These are phyloP conservation scores for Lepidopterella palustris DNA, from an alignment of 495 filamentous ascomycete genomes.

Conservation along the genomic window DNA sequence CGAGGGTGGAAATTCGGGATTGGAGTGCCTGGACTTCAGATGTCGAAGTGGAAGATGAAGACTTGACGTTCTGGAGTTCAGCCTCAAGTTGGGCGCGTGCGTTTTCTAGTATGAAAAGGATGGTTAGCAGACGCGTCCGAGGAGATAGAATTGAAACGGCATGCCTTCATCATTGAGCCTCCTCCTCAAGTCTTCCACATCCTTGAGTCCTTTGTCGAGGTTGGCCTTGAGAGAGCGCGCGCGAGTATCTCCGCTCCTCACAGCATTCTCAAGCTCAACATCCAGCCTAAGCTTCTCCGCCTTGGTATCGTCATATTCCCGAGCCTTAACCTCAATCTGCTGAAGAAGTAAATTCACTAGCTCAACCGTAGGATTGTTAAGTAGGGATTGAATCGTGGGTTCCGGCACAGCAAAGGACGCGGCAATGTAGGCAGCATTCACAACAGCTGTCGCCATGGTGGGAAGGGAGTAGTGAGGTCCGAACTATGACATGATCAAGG, in stretches of 20 bases:
- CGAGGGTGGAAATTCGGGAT: conserved; percentile 73
- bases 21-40: conserved; percentile 72
- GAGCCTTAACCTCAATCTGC: conserved; percentile 62
- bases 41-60: conserved; percentile 64
- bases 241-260: conserved; percentile 72
- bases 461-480: conserved; percentile 2
- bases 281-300: conserved; percentile 79
- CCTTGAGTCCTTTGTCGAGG: conserved; percentile 72
- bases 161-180: conserved; percentile 78
- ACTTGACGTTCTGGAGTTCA: conserved; percentile 73
- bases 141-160: conserved; percentile 5
- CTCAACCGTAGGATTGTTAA: conserved; percentile 68
- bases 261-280: conserved; percentile 87
- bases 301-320: conserved; percentile 68
- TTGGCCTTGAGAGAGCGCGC: conserved; percentile 70
- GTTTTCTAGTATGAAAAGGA: conserved; percentile 46
- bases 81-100: conserved; percentile 61
- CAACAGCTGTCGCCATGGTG: conserved; percentile 67
- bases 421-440: conserved; percentile 71
- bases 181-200: conserved; percentile 62
- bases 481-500: conserved; percentile 20
- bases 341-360: conserved; percentile 64
- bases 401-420: conserved; percentile 67
- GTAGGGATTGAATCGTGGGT: conserved; percentile 54
- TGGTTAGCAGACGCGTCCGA: conserved; percentile 13